Evolutionary conservation across 1,139 yeast species (phyloP).

Genomic region (Petasospora fabianii): DNA sequence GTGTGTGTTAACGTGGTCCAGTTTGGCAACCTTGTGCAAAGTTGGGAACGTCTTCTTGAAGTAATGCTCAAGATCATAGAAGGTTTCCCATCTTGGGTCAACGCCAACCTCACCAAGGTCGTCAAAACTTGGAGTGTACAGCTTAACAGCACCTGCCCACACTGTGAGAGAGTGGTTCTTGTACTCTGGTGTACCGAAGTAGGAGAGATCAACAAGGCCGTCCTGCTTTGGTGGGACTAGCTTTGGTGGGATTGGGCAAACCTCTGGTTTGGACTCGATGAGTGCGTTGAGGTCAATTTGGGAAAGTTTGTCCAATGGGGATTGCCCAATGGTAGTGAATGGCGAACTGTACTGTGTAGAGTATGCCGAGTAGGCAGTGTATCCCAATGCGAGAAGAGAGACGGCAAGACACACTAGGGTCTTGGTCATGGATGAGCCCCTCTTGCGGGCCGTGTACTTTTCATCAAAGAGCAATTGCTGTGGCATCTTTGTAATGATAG

Average conservation of each 20-base stretch:
- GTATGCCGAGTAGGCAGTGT: too few relatives aligned
- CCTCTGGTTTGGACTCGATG: background rate
- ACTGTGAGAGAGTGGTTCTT: constrained; percentile 38
- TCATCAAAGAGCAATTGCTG: constrained; percentile 4
- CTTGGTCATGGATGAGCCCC: background rate
- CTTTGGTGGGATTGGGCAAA: constrained; percentile 8
- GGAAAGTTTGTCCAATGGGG: background rate
- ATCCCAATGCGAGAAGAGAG: background rate
- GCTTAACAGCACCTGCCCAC: constrained; percentile 49
- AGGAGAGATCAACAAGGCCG: constrained; percentile 7
- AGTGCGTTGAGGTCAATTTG: background rate
- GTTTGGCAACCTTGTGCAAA: constrained; percentile 41
- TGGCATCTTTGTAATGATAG: background rate
- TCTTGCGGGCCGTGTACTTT: background rate
- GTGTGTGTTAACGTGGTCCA: constrained; percentile 52
- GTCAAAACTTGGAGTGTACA: constrained; percentile 62
- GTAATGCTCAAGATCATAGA: constrained; percentile 50
- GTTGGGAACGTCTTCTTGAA: constrained; percentile 54
- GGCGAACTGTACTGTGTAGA: too few relatives aligned
- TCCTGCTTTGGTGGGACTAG: constrained; percentile 5
- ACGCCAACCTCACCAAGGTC: constrained; percentile 30
- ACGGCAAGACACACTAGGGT: background rate
- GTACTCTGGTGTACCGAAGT: constrained; percentile 27
- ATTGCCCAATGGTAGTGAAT: background rate
- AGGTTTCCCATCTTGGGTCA: constrained; percentile 36